Evolutionary conservation across 2,329 filamentous ascomycete species (phyloP).

Genomic region (Fusarium longipes): DNA sequence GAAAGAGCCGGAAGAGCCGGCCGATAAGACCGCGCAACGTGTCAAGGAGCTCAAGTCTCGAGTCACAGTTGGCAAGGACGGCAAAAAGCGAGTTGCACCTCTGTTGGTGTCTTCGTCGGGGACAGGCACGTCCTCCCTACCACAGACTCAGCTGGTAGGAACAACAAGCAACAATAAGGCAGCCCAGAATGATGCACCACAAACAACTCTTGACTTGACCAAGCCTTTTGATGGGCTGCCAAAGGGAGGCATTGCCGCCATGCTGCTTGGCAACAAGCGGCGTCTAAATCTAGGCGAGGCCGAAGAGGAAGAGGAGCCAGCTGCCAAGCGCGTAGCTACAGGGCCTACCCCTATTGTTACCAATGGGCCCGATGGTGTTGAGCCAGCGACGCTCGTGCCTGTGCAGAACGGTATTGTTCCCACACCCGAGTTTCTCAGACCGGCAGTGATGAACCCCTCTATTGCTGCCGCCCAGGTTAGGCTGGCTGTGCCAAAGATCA

Average conservation of each 20-base stretch:
- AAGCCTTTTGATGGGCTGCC: slow-evolving; percentile 95
- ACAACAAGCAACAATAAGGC: slow-evolving; percentile 72
- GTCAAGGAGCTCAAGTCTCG: slow-evolving; percentile 81
- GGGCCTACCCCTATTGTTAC: slow-evolving; percentile 80
- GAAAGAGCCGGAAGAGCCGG: slow-evolving; percentile 58
- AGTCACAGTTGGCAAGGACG: slow-evolving; percentile 95
- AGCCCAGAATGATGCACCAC: slow-evolving; percentile 76
- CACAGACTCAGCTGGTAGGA: slow-evolving; percentile 87
- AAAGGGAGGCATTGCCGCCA: slow-evolving; percentile 84
- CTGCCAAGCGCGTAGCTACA: slow-evolving; percentile 65
- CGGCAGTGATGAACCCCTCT: slow-evolving; percentile 85
- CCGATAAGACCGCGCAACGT: slow-evolving; percentile 65
- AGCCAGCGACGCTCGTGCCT: slow-evolving; percentile 75
- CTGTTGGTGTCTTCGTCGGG: slow-evolving; percentile 91
- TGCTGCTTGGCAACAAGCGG: slow-evolving; percentile 93
- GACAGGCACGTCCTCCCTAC: slow-evolving; percentile 86
- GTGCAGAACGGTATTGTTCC: slow-evolving; percentile 70
- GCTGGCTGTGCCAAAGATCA: slow-evolving; percentile 86
- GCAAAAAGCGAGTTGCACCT: slow-evolving; percentile 94
- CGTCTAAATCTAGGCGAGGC: slow-evolving; percentile 79
- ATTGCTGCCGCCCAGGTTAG: slow-evolving; percentile 85
- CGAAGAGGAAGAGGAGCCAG: slow-evolving; percentile 76
- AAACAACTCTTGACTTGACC: slow-evolving; percentile 87
- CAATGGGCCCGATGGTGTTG: slow-evolving; percentile 80
- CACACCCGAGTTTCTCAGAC: slow-evolving; percentile 86